Evolutionary conservation across 208 protist species (phyloP).

Genomic region (Novymonas esmeraldas): DNA sequence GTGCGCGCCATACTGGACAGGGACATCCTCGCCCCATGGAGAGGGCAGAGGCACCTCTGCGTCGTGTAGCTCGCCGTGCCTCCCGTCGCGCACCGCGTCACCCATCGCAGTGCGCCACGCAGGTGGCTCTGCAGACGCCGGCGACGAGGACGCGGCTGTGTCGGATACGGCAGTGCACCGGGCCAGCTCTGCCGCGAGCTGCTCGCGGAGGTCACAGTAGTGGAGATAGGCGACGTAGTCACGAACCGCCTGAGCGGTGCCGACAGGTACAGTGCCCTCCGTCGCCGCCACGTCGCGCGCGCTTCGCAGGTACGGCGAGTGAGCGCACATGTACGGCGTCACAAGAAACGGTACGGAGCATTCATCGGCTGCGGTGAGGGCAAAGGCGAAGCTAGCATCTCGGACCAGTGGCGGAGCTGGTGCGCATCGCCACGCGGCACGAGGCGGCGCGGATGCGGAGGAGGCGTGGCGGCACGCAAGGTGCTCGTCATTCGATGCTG

Average conservation of each 20-base stretch:
- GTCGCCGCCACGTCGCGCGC: conserved; percentile 43
- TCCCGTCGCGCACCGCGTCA: too few species aligned
- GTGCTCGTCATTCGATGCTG: too few species aligned
- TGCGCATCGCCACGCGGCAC: background rate
- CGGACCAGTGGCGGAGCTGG: background rate
- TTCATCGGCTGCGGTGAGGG: conserved; percentile 37
- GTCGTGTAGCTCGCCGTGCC: background rate
- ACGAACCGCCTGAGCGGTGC: conserved; percentile 33
- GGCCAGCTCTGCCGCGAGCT: conserved; percentile 26
- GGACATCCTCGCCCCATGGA: conserved; percentile 3
- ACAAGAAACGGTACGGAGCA: conserved; percentile 9
- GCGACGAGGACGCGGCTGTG: background rate
- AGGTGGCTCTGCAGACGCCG: background rate
- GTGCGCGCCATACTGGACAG: background rate
- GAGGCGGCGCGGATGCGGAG: too few species aligned
- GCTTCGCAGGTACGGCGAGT: conserved; percentile 46
- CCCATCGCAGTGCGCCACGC: too few species aligned
- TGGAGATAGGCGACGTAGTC: conserved; percentile 51
- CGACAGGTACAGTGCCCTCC: conserved; percentile 49
- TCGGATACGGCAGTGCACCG: background rate
- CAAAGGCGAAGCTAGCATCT: conserved; percentile 19
- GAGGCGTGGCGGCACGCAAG: too few species aligned
- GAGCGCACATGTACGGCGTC: conserved; percentile 19
- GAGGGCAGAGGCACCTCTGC: background rate
- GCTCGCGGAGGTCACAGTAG: conserved; percentile 16